Evolutionary conservation across 129 eudicot species (phyloP).

Genomic region (Saussurea involucrata): DNA sequence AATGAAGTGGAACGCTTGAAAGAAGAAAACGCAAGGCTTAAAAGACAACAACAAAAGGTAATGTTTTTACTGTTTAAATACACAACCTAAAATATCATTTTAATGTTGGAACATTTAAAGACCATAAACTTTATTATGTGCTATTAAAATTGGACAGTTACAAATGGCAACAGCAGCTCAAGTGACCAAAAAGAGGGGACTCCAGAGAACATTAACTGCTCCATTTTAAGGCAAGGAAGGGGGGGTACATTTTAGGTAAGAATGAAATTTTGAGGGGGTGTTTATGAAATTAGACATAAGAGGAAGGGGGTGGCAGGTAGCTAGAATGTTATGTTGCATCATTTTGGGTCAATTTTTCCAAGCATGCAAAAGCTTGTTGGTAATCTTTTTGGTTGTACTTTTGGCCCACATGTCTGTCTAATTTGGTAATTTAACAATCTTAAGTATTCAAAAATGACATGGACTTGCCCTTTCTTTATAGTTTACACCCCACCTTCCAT

Average conservation of each 20-base stretch:
- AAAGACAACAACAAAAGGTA: constrained; percentile 49
- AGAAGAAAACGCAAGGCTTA: constrained; percentile 55
- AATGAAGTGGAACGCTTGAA: constrained; percentile 45
- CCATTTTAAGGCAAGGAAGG: constrained; percentile 56
- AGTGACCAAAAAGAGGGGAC: constrained; percentile 45
- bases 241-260: constrained; percentile 34
- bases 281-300: constrained; percentile 20
- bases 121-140: background rate
- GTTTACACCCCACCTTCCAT: background rate
- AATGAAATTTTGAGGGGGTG: constrained; percentile 25
- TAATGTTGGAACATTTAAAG: background rate
- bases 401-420: constrained; percentile 26
- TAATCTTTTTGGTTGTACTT: constrained; percentile 21
- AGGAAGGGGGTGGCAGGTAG: constrained; percentile 32
- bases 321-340: constrained; percentile 26
- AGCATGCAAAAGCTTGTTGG: constrained; percentile 37
- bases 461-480: constrained; percentile 4
- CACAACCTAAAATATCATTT: background rate
- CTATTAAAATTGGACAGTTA: constrained; percentile 29
- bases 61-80: too few relatives aligned
- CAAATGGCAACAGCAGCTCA: constrained; percentile 47
- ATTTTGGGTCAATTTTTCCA: constrained; percentile 31
- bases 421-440: constrained; percentile 30
- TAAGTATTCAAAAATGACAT: constrained; percentile 18
- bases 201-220: constrained; percentile 60